Evolutionary conservation across 2,329 filamentous ascomycete genomes (phyloP).

Genomic region (Calonectria leucothoes): DNA sequence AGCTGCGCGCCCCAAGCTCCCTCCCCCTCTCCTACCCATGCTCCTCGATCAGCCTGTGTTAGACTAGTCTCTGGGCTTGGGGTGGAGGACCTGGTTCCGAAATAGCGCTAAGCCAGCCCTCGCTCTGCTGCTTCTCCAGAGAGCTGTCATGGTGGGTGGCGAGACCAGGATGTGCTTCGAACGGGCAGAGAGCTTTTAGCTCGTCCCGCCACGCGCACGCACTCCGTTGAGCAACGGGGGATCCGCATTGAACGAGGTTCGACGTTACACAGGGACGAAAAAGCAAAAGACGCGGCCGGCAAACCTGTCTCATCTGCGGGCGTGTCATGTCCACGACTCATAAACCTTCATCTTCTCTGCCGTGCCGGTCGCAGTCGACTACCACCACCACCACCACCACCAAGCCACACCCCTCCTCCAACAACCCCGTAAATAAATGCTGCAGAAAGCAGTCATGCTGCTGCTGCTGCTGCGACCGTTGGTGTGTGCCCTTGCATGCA

Average conservation of each 20-base stretch:
- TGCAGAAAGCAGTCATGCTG: not conserved
- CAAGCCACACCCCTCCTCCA: not conserved
- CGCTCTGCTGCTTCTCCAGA: not conserved
- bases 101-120: not conserved
- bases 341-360: not conserved
- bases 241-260: not conserved
- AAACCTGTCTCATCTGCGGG: not conserved
- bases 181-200: not conserved
- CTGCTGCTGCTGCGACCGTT: not conserved
- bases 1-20: not conserved
- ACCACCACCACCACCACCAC: too few species aligned
- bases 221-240: too few species aligned
- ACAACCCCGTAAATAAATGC: not conserved
- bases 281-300: not conserved
- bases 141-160: not conserved
- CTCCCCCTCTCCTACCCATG: not conserved
- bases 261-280: not conserved
- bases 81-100: too few species aligned
- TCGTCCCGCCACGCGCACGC: constrained; percentile 1
- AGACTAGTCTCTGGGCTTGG: not conserved
- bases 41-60: not conserved
- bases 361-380: not conserved
- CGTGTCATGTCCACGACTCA: not conserved
- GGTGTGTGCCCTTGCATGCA: constrained; percentile 1
- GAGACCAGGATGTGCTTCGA: not conserved